phyloP scores from a whole-genome alignment of 768 basidiomycete species.

The Nidularia sp. region DNA sequence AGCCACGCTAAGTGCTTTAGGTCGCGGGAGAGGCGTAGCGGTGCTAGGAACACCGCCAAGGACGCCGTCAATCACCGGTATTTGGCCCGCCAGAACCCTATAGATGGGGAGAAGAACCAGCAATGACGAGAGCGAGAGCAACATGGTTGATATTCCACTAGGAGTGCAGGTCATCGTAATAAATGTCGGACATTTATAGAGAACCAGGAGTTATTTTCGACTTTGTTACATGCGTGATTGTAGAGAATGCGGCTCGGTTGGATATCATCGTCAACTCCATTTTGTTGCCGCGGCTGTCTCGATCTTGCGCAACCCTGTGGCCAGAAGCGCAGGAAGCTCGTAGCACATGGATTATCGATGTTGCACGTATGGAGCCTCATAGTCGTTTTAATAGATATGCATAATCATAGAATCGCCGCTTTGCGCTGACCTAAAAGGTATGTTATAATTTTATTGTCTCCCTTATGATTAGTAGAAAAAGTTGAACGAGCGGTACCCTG shows the following conservation, averaged over 20 bases:
- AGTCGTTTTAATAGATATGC: too few species aligned
- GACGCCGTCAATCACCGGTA: conserved; percentile 47
- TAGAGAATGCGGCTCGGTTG: not conserved
- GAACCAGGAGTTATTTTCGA: not conserved
- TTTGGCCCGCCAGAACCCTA: conserved; percentile 26
- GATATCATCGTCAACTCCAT: not conserved
- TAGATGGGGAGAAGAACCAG: not conserved
- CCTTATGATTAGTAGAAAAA: too few species aligned
- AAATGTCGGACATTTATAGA: not conserved
- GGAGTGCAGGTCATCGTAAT: not conserved
- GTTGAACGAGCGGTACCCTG: too few species aligned
- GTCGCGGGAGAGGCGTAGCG: conserved; percentile 3
- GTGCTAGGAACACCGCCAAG: conserved; percentile 38
- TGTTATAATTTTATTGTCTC: too few species aligned
- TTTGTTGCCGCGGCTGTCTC: too few species aligned
- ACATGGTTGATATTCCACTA: not conserved
- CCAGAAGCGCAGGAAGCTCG: too few species aligned
- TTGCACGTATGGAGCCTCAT: too few species aligned
- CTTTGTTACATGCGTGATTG: not conserved
- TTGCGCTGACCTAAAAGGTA: too few species aligned
- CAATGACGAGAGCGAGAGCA: not conserved
- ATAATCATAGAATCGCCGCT: too few species aligned
- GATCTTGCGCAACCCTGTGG: too few species aligned
- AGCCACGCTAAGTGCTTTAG: conserved; percentile 9
- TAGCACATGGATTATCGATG: too few species aligned